Evolutionary conservation across 345 rosid genomes (phyloP).

Genomic region (Luvunga scandens): DNA sequence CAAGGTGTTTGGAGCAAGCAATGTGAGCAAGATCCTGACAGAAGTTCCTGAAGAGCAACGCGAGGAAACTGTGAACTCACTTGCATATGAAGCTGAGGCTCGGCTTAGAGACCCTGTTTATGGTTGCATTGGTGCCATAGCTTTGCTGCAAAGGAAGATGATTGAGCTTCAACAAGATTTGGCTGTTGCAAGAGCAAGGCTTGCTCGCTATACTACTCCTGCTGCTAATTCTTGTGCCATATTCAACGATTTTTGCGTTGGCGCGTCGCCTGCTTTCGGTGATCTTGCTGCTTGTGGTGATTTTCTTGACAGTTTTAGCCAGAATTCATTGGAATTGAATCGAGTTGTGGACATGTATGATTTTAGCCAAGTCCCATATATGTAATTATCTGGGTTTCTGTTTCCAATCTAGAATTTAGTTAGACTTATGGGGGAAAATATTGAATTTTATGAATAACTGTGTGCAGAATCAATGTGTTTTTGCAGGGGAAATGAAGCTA

Average conservation of each 20-base stretch:
- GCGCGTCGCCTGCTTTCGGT: constrained; percentile 28
- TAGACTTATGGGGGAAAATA: background rate
- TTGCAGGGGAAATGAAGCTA: background rate
- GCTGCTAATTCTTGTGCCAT: constrained; percentile 20
- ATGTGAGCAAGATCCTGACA: constrained; percentile 81
- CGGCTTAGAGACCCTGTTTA: constrained; percentile 87
- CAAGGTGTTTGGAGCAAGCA: constrained; percentile 94
- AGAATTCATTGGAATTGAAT: constrained; percentile 26
- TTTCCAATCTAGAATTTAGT: constrained; percentile 18
- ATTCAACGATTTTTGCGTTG: constrained; percentile 14
- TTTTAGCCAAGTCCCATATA: constrained; percentile 41
- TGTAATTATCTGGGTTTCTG: constrained; percentile 16
- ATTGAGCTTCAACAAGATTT: constrained; percentile 77
- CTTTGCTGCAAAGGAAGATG: constrained; percentile 67
- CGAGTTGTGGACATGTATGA: constrained; percentile 31
- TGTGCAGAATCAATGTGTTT: background rate
- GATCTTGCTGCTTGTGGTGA: constrained; percentile 37
- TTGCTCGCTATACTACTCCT: constrained; percentile 42
- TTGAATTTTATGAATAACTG: constrained; percentile 12
- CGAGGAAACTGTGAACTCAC: constrained; percentile 81
- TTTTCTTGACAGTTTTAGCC: constrained; percentile 43
- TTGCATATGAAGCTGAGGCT: constrained; percentile 88
- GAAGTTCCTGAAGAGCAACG: constrained; percentile 91
- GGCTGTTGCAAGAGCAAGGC: constrained; percentile 67
- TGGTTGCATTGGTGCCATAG: constrained; percentile 93